These are phyloP conservation scores for Fraxinus americana DNA, from an alignment of 257 asterid genomes.

Conservation along the genomic window DNA sequence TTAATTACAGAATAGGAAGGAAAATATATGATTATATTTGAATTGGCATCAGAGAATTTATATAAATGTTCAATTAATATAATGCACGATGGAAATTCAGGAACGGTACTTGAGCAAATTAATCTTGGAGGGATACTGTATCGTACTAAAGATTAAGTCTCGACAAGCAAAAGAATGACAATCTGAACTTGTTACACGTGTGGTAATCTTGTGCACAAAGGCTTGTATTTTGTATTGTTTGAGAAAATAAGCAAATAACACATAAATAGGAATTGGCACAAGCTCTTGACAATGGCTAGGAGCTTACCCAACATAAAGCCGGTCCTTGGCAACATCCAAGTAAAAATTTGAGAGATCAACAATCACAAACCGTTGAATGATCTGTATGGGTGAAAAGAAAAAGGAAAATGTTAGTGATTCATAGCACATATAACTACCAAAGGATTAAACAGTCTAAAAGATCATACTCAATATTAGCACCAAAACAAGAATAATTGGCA, in stretches of 20 bases:
- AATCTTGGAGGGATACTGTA: background rate
- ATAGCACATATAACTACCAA: background rate
- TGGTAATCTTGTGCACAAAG: too few relatives aligned
- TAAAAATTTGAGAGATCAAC: constrained; percentile 97
- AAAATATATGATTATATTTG: background rate
- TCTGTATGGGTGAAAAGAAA: constrained; percentile 49
- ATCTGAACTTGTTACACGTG: too few relatives aligned
- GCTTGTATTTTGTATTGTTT: too few relatives aligned
- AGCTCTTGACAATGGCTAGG: constrained; percentile 4
- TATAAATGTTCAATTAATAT: background rate
- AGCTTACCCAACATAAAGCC: constrained; percentile 94
- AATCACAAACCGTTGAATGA: constrained; percentile 82
- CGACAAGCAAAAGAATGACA: background rate
- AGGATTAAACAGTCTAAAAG: background rate
- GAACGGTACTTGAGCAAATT: background rate
- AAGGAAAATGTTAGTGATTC: background rate
- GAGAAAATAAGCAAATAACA: background rate
- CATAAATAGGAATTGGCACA: constrained; percentile 3
- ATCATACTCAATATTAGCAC: background rate
- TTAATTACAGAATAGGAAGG: background rate
- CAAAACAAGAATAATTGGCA: background rate
- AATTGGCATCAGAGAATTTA: background rate
- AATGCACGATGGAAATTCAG: background rate
- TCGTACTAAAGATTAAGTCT: background rate
- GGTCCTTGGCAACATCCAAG: constrained; percentile 93